Conservation (phyloP, 495 filamentous ascomycete species). For the Aspergillus baeticus region DNA sequence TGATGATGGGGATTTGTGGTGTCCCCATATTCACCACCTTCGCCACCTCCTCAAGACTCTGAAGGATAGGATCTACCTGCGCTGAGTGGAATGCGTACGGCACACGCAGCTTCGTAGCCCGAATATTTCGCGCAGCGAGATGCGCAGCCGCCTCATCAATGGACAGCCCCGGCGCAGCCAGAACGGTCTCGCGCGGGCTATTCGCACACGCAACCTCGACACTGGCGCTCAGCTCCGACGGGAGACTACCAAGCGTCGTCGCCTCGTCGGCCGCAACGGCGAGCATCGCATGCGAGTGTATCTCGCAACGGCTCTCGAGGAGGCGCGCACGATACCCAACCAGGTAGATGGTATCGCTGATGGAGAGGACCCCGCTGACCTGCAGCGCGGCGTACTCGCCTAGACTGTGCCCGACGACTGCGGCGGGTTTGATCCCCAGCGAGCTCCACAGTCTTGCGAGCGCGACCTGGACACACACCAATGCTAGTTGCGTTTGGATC, state of each 20-base stretch:
- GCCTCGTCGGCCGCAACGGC: conserved; percentile 43
- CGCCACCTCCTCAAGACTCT: conserved; percentile 38
- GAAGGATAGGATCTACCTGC: conserved; percentile 51
- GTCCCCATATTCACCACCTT: not conserved
- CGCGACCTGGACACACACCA: conserved; percentile 73
- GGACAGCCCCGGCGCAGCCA: conserved; percentile 59
- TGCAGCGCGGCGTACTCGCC: conserved; percentile 87
- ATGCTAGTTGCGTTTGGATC: conserved; percentile 68
- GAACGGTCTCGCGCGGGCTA: conserved; percentile 57
- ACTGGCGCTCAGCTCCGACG: conserved; percentile 14
- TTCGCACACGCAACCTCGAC: conserved; percentile 61
- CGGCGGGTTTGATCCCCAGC: conserved; percentile 68
- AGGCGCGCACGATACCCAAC: conserved; percentile 27
- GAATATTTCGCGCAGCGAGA: conserved; percentile 19
- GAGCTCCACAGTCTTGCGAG: conserved; percentile 70
- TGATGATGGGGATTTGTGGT: not conserved
- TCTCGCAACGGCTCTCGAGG: conserved; percentile 16
- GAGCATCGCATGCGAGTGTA: conserved; percentile 47
- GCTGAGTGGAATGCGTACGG: conserved; percentile 56
- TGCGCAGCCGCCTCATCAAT: conserved; percentile 23
- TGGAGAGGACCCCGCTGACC: conserved; percentile 72
- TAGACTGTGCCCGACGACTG: conserved; percentile 76
- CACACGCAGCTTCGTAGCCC: conserved; percentile 41
- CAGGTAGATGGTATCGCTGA: conserved; percentile 68
- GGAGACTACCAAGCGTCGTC: conserved; percentile 14